phyloP scores from a whole-genome alignment of 306 rosid genomes.

The Dalbergia cultrata region DNA sequence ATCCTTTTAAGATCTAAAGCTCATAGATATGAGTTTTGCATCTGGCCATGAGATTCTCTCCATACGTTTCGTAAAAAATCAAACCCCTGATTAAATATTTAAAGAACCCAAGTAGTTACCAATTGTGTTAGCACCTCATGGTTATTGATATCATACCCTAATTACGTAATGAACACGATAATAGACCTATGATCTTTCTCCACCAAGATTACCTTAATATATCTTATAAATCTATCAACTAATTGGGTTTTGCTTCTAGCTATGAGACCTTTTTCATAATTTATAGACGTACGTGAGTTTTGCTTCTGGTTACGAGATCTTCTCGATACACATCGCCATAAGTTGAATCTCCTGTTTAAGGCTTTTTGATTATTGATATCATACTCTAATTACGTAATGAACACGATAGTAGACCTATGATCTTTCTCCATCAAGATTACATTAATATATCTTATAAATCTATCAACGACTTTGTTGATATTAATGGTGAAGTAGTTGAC shows the following conservation, averaged over 20 bases:
- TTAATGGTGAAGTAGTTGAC: constrained; percentile 58
- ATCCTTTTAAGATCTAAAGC: no score
- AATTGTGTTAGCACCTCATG: no score
- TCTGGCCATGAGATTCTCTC: no score
- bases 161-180: constrained; percentile 16
- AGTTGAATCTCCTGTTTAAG: neutral
- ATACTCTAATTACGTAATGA: neutral
- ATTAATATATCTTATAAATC: neutral
- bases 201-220: neutral
- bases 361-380: neutral
- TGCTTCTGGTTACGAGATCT: no score
- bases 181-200: constrained; percentile 15
- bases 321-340: no score
- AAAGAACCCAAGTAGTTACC: no score
- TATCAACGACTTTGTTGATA: constrained; percentile 45
- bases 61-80: no score
- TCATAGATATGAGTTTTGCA: no score
- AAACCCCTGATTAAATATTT: no score
- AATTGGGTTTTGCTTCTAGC: no score
- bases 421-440: neutral
- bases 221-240: neutral
- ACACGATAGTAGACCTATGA: constrained; percentile 32
- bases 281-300: no score
- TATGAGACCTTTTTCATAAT: no score
- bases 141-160: neutral